phyloP scores from a whole-genome alignment of 192 early-diverging fungal genomes.

The Coemansia sp. region DNA sequence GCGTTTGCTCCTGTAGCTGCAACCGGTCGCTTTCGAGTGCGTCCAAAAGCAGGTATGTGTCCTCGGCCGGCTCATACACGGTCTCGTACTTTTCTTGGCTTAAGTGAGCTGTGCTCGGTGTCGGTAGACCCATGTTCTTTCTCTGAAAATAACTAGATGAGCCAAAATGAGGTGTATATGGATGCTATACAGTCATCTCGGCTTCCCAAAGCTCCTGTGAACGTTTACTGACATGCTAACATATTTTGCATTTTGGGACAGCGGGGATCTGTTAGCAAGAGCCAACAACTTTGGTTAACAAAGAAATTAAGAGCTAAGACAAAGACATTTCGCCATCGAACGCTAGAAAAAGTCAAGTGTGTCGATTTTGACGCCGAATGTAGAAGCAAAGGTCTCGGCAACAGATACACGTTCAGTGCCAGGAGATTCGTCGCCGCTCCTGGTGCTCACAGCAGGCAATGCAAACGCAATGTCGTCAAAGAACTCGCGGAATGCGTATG shows the following conservation, averaged over 20 bases:
- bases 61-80: conserved; percentile 92
- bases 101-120: conserved; percentile 76
- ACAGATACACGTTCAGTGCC: conserved; percentile 24
- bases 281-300: too few species aligned
- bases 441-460: conserved; percentile 21
- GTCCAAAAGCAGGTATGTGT: conserved; percentile 91
- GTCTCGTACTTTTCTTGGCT: conserved; percentile 59
- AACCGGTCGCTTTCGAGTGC: conserved; percentile 77
- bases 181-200: too few species aligned
- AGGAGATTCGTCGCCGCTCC: conserved; percentile 33
- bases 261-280: too few species aligned
- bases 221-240: too few species aligned
- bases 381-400: conserved; percentile 37
- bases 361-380: conserved; percentile 47
- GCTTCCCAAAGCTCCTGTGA: too few species aligned
- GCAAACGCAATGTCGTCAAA: conserved; percentile 55
- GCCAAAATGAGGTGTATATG: too few species aligned
- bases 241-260: too few species aligned
- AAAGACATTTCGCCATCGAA: too few species aligned
- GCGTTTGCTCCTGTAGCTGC: conserved; percentile 56
- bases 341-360: conserved; percentile 48
- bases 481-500: conserved; percentile 53
- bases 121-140: conserved; percentile 58
- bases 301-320: too few species aligned
- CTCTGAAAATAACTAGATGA: background rate